Percentiles rank a stretch among this genome's conserved stretches.
Conservation (phyloP, 2,329 filamentous ascomycete genomes). For the Aspergillus fischeri region DNA sequence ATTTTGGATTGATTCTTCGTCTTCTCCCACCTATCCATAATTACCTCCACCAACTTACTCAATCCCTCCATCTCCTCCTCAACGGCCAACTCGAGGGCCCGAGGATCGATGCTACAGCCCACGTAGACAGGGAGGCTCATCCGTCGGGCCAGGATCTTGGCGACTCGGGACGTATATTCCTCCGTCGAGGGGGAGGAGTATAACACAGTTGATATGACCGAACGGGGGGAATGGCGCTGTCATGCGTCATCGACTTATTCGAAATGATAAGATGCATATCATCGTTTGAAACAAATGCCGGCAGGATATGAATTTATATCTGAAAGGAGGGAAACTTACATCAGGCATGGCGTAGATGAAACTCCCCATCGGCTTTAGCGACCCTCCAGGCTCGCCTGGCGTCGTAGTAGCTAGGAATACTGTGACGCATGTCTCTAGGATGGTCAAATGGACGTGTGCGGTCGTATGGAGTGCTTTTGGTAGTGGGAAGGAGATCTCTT, state of each 20-base stretch:
- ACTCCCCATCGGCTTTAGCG: slow-evolving; percentile 65
- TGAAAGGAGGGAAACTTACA: slow-evolving; percentile 48
- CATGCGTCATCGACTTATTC: slow-evolving; percentile 8
- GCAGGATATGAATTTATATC: background rate
- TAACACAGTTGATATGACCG: slow-evolving; percentile 70
- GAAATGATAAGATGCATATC: background rate
- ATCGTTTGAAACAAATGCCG: background rate
- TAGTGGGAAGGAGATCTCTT: slow-evolving; percentile 55
- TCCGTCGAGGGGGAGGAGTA: slow-evolving; percentile 68
- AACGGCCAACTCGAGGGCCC: slow-evolving; percentile 69
- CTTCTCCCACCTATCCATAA: slow-evolving; percentile 50
- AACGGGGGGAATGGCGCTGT: slow-evolving; percentile 42
- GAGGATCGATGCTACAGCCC: slow-evolving; percentile 78
- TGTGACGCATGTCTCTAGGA: slow-evolving; percentile 49
- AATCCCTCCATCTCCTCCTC: slow-evolving; percentile 95
- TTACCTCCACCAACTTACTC: slow-evolving; percentile 66
- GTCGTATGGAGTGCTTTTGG: slow-evolving; percentile 55
- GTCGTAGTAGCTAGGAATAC: slow-evolving; percentile 56
- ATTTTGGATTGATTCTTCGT: background rate
- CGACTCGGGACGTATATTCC: slow-evolving; percentile 81
- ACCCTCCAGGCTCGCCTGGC: slow-evolving; percentile 37
- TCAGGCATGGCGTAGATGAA: slow-evolving; percentile 93
- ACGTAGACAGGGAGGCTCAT: slow-evolving; percentile 78
- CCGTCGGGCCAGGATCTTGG: slow-evolving; percentile 74
- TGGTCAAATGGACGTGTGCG: slow-evolving; percentile 56